Evolutionary conservation across 257 asterid genomes (phyloP), one percentile per base, ranked within the genome.

Genomic region (Ballota nigra): DNA sequence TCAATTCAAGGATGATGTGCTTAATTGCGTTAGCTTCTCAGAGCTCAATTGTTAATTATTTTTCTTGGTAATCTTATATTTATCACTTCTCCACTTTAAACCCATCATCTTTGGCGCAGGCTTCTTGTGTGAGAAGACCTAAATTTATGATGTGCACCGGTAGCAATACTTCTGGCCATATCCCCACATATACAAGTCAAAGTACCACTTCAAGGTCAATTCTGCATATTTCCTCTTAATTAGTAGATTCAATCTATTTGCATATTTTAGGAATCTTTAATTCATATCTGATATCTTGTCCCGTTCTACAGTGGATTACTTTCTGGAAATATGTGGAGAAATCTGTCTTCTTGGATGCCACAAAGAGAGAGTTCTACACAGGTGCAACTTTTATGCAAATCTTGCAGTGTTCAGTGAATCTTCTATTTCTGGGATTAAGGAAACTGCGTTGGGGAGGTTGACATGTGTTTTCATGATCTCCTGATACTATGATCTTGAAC

Each of bases 331-430:
- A 57, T 81, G 64, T 90, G 89, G 96, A 76, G 92, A 79, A 88
- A 85, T 76, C 72, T 88, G 8, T 84, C 92, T 71, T 84, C 96
- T 62, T 86, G 87, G 96, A 83, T 92, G 92, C 97, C 95, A 68
- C 97, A 78, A 40, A 82, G 97, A 76, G 95, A 73, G 51, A 85
- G 78, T 70, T 67, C 89, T 61, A 28, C 82, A 63, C 88, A 85
- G 96, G 94, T 89, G 78, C 68, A 55, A 69, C 78, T 60, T 75
- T 59, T 61, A 4, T 52, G 59, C 34, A 66, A 51, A 19, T 60
- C 53, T 63, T 56, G n/a, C 53, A 47, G 31, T 11, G 31, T 19
- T 41, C 12, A 11, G 3, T 55, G 2, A 33, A 40, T 38, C 36
- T 40, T 8, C 41, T 10, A 1, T 56, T 53, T 41, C 57, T 45